phyloP scores from a whole-genome alignment of 2,329 filamentous ascomycete genomes.

The Fonsecaea multimorphosa region DNA sequence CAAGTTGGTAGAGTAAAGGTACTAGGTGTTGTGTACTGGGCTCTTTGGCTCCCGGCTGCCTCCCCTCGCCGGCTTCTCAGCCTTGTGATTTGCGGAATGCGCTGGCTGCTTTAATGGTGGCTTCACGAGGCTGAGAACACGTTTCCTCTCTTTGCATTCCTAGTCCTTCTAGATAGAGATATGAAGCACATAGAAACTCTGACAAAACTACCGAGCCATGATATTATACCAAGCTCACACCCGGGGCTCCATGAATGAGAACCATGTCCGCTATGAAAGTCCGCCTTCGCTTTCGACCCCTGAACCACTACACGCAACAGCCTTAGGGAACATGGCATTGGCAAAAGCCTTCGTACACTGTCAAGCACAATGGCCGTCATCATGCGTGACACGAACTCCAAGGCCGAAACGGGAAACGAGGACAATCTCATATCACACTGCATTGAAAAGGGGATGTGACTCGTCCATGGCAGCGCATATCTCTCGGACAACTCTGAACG shows the following conservation, averaged over 20 bases:
- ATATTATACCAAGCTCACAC: not conserved
- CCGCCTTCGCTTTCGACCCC: not conserved
- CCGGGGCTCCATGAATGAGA: too few species aligned
- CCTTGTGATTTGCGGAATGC: not conserved
- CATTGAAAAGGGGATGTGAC: not conserved
- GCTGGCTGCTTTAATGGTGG: not conserved
- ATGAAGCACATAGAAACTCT: not conserved
- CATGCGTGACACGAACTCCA: too few species aligned
- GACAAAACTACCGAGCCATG: not conserved
- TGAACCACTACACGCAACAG: not conserved
- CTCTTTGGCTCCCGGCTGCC: too few species aligned
- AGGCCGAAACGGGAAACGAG: too few species aligned
- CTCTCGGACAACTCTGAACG: not conserved
- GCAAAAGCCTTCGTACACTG: too few species aligned
- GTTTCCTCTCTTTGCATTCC: not conserved
- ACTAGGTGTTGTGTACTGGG: too few species aligned
- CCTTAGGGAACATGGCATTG: too few species aligned
- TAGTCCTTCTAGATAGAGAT: not conserved
- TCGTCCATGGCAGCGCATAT: not conserved
- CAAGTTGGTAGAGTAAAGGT: not conserved
- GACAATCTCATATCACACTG: too few species aligned
- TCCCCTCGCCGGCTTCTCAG: not conserved
- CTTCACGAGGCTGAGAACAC: not conserved
- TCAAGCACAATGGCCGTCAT: too few species aligned
- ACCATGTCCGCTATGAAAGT: not conserved